Conservation (phyloP, 768 basidiomycete genomes). For the Lentinula edodes region DNA sequence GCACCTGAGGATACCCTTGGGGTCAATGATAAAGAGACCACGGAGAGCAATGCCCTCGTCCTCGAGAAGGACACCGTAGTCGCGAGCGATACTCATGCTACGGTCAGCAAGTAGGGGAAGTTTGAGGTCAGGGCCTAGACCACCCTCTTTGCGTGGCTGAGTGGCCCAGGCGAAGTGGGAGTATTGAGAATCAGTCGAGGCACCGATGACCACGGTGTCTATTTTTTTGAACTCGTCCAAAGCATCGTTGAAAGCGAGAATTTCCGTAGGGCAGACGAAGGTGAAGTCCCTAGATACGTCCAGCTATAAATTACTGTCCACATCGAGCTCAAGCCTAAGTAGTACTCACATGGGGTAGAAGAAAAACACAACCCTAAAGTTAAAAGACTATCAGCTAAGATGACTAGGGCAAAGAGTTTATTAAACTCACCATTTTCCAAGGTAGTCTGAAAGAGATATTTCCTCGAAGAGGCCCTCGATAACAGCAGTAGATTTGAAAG, state of each 20-base stretch:
- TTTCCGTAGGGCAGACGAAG: slow-evolving; percentile 93
- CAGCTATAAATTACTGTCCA: background rate
- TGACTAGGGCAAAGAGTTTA: background rate
- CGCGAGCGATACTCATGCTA: slow-evolving; percentile 72
- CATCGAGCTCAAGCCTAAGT: slow-evolving; percentile 2
- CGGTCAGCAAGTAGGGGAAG: slow-evolving; percentile 81
- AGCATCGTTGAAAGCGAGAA: slow-evolving; percentile 91
- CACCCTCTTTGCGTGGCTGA: slow-evolving; percentile 78
- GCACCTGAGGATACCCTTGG: slow-evolving; percentile 68
- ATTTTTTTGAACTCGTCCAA: slow-evolving; percentile 69
- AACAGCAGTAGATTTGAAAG: slow-evolving; percentile 72
- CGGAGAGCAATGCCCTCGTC: slow-evolving; percentile 86
- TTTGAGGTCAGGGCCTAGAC: slow-evolving; percentile 83
- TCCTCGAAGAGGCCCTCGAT: slow-evolving; percentile 75
- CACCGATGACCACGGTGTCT: slow-evolving; percentile 72
- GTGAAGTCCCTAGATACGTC: slow-evolving; percentile 64
- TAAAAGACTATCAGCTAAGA: background rate
- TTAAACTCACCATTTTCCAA: slow-evolving; percentile 70
- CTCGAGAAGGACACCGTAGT: slow-evolving; percentile 86
- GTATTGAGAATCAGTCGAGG: slow-evolving; percentile 89
- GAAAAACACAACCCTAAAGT: slow-evolving; percentile 78
- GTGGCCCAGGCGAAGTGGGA: slow-evolving; percentile 86
- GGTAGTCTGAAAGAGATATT: slow-evolving; percentile 63
- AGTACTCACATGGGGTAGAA: slow-evolving; percentile 88
- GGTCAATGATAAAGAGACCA: slow-evolving; percentile 83